Conservation (phyloP, 352 stramenopile species). For the Globisporangium viniferum region DNA sequence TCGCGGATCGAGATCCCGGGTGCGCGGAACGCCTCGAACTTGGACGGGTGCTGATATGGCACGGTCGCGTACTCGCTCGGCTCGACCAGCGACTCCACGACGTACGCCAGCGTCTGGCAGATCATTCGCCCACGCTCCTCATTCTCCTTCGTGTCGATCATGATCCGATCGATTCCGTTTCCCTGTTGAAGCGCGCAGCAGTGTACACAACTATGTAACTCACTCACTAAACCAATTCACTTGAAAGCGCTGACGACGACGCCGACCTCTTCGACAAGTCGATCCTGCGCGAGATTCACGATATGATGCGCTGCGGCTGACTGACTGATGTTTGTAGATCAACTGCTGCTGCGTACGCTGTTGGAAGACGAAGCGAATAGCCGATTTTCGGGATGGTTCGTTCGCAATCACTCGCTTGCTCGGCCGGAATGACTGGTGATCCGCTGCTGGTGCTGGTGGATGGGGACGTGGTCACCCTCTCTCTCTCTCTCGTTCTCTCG, state of each 20-base stretch:
- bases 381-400: background rate
- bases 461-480: background rate
- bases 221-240: background rate
- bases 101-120: constrained; percentile 71
- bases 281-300: background rate
- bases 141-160: constrained; percentile 51
- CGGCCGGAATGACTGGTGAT: constrained; percentile 7
- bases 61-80: constrained; percentile 49
- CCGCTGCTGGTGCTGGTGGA: constrained; percentile 1
- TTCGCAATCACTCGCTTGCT: constrained; percentile 3
- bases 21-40: constrained; percentile 84
- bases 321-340: background rate
- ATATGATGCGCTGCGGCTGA: background rate
- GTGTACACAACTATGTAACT: background rate
- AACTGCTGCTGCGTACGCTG: background rate
- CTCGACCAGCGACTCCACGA: constrained; percentile 81
- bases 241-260: background rate
- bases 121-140: constrained; percentile 78
- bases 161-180: background rate
- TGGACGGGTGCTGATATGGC: constrained; percentile 63
- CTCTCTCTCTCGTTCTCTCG: background rate
- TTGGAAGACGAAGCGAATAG: background rate
- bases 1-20: constrained; percentile 81
- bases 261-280: background rate
- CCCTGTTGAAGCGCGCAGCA: background rate